phyloP scores from a whole-genome alignment of 352 stramenopile genomes.

The Thalassiosira hispida region DNA sequence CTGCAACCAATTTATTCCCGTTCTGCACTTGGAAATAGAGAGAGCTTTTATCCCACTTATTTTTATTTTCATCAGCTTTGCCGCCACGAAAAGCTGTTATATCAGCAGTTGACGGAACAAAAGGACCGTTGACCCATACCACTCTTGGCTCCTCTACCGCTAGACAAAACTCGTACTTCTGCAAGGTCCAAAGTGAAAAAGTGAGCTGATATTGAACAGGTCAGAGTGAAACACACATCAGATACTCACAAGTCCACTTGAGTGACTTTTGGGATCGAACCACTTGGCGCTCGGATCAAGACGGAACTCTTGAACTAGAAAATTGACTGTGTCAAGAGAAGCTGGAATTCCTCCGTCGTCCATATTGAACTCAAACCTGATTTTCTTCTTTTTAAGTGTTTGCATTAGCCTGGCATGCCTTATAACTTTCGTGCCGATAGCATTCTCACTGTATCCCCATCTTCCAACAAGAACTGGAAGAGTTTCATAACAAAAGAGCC shows the following conservation, averaged over 20 bases:
- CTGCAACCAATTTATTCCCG: neutral
- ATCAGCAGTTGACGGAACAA: neutral
- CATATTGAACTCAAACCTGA: constrained; percentile 6
- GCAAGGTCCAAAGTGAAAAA: neutral
- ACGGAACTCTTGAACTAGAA: constrained; percentile 9
- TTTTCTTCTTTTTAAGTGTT: constrained; percentile 8
- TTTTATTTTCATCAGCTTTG: constrained; percentile 1
- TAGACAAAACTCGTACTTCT: neutral
- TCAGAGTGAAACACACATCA: neutral
- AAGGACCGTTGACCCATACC: neutral
- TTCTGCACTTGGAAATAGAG: neutral
- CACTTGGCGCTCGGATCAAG: constrained; percentile 5
- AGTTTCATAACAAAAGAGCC: neutral
- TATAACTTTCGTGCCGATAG: constrained; percentile 3
- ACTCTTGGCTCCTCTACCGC: neutral
- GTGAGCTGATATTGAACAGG: constrained; percentile 3
- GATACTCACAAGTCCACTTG: constrained; percentile 7
- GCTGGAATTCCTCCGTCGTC: neutral
- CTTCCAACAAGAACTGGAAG: constrained; percentile 8
- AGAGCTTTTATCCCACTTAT: neutral
- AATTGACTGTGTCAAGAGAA: constrained; percentile 2
- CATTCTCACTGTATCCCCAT: constrained; percentile 11
- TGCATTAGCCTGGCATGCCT: constrained; percentile 1
- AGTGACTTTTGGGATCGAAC: constrained; percentile 21
- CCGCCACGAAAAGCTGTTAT: neutral